A percentile compares a stretch with the other conserved stretches of the same genome.
These are phyloP conservation scores for Xanthoconium purpureum DNA, from an alignment of 768 basidiomycete genomes.

Conservation along the genomic window DNA sequence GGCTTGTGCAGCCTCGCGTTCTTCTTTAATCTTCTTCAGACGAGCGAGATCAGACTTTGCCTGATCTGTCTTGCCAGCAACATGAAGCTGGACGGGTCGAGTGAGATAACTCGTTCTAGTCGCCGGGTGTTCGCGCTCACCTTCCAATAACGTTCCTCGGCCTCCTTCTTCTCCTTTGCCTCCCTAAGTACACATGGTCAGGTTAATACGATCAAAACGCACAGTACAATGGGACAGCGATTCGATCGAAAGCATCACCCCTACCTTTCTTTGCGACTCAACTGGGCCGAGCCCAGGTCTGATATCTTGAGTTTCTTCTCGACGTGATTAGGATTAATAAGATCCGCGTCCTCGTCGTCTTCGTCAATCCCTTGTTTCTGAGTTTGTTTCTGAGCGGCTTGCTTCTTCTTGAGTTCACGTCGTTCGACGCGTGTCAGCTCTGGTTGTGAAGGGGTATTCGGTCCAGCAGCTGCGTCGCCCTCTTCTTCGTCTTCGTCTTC, in stretches of 20 bases:
- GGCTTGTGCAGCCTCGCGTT: conserved; percentile 84
- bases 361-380: conserved; percentile 39
- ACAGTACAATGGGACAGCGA: not conserved
- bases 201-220: not conserved
- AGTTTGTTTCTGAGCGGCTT: conserved; percentile 46
- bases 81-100: conserved; percentile 49
- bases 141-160: conserved; percentile 86
- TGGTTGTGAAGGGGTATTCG: conserved; percentile 34
- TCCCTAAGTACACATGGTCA: conserved; percentile 49
- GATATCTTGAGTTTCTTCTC: conserved; percentile 73
- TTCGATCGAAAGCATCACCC: not conserved
- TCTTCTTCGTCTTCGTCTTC: conserved; percentile 41
- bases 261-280: conserved; percentile 52
- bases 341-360: conserved; percentile 62
- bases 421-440: conserved; percentile 54
- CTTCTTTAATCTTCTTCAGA: conserved; percentile 79
- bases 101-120: conserved; percentile 2
- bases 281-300: conserved; percentile 62
- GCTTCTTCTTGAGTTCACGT: conserved; percentile 39
- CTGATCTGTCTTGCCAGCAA: conserved; percentile 84
- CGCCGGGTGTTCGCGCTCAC: conserved; percentile 34
- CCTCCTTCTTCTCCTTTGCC: conserved; percentile 90
- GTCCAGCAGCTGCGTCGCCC: conserved; percentile 35
- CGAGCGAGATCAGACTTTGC: conserved; percentile 87
- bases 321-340: conserved; percentile 78